Conservation (phyloP, 2,329 filamentous ascomycete species). For the Aspergillus melleus region DNA sequence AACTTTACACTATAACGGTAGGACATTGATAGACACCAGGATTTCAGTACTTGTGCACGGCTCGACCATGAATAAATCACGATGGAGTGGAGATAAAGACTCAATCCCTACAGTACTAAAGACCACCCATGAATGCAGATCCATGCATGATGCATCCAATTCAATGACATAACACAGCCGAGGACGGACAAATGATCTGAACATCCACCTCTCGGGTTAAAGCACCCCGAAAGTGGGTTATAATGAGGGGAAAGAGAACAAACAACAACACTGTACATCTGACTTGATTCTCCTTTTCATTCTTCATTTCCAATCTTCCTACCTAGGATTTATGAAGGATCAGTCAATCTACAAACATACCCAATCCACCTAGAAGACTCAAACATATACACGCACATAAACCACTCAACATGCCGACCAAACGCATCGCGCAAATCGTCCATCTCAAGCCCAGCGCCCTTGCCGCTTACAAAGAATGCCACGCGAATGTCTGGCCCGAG, state of each 20-base stretch:
- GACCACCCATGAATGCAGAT: not conserved
- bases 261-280: not conserved
- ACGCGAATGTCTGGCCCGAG: constrained; percentile 74
- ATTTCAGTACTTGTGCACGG: not conserved
- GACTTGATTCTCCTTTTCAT: not conserved
- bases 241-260: constrained; percentile 5
- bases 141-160: not conserved
- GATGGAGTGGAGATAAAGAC: not conserved
- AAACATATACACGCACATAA: not conserved
- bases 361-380: not conserved
- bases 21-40: not conserved
- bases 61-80: not conserved
- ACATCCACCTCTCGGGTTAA: constrained; percentile 23
- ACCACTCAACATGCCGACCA: constrained; percentile 18
- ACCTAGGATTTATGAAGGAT: not conserved
- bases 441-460: constrained; percentile 67
- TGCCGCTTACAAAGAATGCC: constrained; percentile 70
- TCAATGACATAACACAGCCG: too few species aligned
- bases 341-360: not conserved
- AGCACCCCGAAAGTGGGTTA: constrained; percentile 22
- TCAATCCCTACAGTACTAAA: not conserved
- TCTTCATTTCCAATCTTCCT: not conserved
- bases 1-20: not conserved
- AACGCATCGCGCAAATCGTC: constrained; percentile 68
- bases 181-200: too few species aligned